These are phyloP conservation scores for Tranzscheliella williamsii DNA, from an alignment of 1,284 basidiomycete genomes.

Conservation along the genomic window DNA sequence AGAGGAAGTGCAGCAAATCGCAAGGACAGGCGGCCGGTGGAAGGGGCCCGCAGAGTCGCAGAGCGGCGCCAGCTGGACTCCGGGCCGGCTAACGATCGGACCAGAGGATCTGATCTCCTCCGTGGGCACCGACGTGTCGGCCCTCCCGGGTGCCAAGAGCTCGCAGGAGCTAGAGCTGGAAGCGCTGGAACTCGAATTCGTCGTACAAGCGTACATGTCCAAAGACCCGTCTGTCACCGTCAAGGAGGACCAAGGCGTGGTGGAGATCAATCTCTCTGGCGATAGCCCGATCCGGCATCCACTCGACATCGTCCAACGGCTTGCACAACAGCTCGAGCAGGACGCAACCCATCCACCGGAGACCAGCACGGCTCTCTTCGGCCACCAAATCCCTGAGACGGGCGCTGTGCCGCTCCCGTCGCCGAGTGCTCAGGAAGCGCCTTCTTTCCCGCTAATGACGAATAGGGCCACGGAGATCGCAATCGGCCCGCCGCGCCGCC, in stretches of 20 bases:
- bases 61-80: constrained; percentile 8
- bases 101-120: constrained; percentile 16
- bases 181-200: constrained; percentile 34
- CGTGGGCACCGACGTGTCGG: constrained; percentile 12
- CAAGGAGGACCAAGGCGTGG: constrained; percentile 20
- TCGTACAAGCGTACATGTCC: constrained; percentile 27
- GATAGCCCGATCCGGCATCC: constrained; percentile 35
- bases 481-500: constrained; percentile 5
- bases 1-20: constrained; percentile 40
- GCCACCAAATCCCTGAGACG: constrained; percentile 10
- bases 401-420: constrained; percentile 18
- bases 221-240: constrained; percentile 31
- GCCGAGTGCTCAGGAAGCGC: constrained; percentile 12
- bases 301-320: constrained; percentile 22
- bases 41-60: constrained; percentile 17
- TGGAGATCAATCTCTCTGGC: constrained; percentile 30
- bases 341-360: not conserved
- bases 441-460: not conserved
- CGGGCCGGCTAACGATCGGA: constrained; percentile 23
- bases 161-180: constrained; percentile 28
- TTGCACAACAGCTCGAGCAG: constrained; percentile 17
- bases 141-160: constrained; percentile 3
- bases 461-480: not conserved
- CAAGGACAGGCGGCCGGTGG: constrained; percentile 25
- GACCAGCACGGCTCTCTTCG: constrained; percentile 11